Percentiles rank a stretch among this genome's conserved stretches.
These are phyloP conservation scores for Pleurotus salmoneostramineus DNA, from an alignment of 768 basidiomycete genomes.

Conservation along the genomic window DNA sequence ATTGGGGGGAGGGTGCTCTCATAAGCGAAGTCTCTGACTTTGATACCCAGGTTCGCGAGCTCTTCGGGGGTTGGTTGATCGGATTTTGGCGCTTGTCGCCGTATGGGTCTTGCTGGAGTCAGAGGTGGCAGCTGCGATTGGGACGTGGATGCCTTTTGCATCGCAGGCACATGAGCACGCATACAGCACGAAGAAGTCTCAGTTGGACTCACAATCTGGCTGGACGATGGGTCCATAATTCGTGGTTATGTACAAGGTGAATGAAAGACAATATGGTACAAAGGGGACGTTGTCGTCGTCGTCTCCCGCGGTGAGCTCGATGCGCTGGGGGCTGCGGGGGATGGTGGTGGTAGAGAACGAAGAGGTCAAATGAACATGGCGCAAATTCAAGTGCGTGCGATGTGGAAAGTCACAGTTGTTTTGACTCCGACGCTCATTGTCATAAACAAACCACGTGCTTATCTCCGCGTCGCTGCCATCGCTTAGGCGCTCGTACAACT, in stretches of 20 bases:
- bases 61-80: slow-evolving; percentile 19
- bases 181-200: too few species aligned
- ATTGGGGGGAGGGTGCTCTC: slow-evolving; percentile 65
- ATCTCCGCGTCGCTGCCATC: background rate
- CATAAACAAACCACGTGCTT: slow-evolving; percentile 7
- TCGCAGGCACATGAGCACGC: too few species aligned
- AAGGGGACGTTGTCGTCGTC: background rate
- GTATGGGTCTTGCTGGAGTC: background rate
- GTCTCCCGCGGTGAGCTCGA: background rate
- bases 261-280: background rate
- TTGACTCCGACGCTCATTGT: slow-evolving; percentile 1
- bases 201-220: background rate
- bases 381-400: background rate
- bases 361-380: background rate
- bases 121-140: background rate
- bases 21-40: slow-evolving; percentile 64
- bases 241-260: background rate
- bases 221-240: slow-evolving; percentile 1
- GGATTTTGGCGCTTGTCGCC: slow-evolving; percentile 13
- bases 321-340: background rate
- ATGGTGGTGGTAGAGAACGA: background rate
- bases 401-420: background rate
- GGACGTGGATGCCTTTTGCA: background rate
- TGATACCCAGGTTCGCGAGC: slow-evolving; percentile 32
- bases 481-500: background rate